Base-by-base conservation (phyloP, 1,284 basidiomycete genomes). In the Puccinia polysora region DNA sequence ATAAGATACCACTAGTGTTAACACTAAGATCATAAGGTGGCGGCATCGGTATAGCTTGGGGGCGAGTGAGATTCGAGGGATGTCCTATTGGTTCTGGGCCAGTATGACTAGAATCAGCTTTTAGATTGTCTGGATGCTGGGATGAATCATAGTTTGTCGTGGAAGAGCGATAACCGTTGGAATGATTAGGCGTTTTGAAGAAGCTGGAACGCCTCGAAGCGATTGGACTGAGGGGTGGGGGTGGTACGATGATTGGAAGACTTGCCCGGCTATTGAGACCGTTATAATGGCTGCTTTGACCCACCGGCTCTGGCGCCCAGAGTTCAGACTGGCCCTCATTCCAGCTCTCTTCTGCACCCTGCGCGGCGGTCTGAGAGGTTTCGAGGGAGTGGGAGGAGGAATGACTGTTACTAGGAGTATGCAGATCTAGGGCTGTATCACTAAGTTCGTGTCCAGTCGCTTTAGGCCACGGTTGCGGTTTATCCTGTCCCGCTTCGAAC, bases 31-130 rank as follows among this genome's bases (percentile, higher is more conserved):
- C 63, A 36, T 65, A 65, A 30, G 49, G 49, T 20, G 63, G 63
- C 14, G 63, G 63, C 47, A 65, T 65, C 2, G 63, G 63, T 30
- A 65, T 65, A n/a, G 63, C 36, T 25, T 65, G 47, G 12, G 63
- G 63, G 23, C 49, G 45, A 18, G 49, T 49, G 18, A 30, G 32
- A 50, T 36, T 53, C 18, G 63, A 20, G 4, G 63, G 63, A 40
- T 65, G 63, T 23, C 63, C 63, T 15, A 65, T 65, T 12, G 63
- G 63, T 50, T 65, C 43, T 3, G 49, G 49, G 7, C 43, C 60
- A 2, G 34, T 10, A 4, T 45, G 40, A 45, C n/a, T 45, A 45
- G 40, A 45, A 45, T 45, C n/a, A n/a, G n/a, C n/a, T 45, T 45
- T n/a, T n/a, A n/a, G n/a, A n/a, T n/a, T n/a, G n/a, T n/a, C n/a